Evolutionary conservation across 352 stramenopile genomes (phyloP).

Genomic region (Thraustochytrium sp.): DNA sequence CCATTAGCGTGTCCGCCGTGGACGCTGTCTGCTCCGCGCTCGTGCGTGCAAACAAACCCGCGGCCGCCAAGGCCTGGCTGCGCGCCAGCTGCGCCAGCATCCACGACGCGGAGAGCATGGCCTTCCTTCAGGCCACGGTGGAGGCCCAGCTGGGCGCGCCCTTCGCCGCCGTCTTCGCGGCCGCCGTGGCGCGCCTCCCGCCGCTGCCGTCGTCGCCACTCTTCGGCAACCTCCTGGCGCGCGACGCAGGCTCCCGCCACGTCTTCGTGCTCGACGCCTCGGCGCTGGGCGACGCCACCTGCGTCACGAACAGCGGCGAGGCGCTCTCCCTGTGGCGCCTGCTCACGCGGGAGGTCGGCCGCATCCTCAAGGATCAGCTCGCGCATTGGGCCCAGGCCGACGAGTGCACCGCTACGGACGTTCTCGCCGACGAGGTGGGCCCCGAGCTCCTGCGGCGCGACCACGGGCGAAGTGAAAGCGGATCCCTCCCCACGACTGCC

Average conservation of each 20-base stretch:
- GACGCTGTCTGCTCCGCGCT: not conserved
- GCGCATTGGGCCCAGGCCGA: too few species aligned
- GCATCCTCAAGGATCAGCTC: not conserved
- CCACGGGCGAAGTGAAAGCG: not conserved
- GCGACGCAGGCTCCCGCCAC: not conserved
- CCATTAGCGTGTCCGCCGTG: not conserved
- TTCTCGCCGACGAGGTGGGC: too few species aligned
- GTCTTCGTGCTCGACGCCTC: not conserved
- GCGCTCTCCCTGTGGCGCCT: not conserved
- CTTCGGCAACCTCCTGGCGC: not conserved
- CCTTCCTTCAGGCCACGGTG: not conserved
- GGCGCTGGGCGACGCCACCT: not conserved
- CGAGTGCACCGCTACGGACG: too few species aligned
- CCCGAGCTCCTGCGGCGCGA: not conserved
- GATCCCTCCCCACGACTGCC: not conserved
- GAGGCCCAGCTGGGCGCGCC: not conserved
- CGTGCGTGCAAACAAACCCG: not conserved
- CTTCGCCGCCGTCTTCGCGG: not conserved
- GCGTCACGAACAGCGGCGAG: not conserved
- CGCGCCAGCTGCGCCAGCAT: too few species aligned
- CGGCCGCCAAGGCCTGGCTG: too few species aligned
- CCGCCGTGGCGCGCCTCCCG: not conserved
- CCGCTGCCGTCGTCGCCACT: not conserved
- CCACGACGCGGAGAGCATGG: not conserved
- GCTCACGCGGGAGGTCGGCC: not conserved